A percentile compares a stretch with the other conserved stretches of the same genome.
Evolutionary conservation across 2,329 filamentous ascomycete species (phyloP).

Genomic region (Neophaeococcomyces aloes): DNA sequence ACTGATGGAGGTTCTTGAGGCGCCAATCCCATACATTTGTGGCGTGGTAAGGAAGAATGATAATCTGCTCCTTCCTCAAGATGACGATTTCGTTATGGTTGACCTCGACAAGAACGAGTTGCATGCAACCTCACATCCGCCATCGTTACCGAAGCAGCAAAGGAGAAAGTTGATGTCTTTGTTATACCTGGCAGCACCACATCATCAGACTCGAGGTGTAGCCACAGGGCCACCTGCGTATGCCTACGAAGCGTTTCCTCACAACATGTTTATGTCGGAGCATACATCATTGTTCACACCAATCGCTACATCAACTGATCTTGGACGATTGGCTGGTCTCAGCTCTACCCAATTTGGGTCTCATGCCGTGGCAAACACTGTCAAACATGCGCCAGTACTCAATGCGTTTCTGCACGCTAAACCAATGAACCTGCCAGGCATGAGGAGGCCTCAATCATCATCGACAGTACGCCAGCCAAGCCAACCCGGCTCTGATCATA

Average conservation of each 20-base stretch:
- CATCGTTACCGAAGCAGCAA: constrained; percentile 73
- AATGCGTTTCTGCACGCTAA: constrained; percentile 77
- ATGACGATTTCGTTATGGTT: constrained; percentile 79
- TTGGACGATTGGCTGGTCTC: constrained; percentile 78
- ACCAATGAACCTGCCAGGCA: constrained; percentile 26
- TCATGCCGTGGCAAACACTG: constrained; percentile 41
- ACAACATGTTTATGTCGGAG: constrained; percentile 81
- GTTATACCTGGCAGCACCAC: constrained; percentile 79
- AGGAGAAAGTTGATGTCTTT: constrained; percentile 80
- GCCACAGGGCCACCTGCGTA: constrained; percentile 82
- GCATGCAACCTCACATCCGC: constrained; percentile 69
- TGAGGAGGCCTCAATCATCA: constrained; percentile 69
- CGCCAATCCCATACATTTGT: constrained; percentile 93
- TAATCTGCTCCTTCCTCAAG: constrained; percentile 73
- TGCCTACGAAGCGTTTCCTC: constrained; percentile 83
- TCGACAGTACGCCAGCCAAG: constrained; percentile 43
- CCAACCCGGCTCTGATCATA: constrained; percentile 42
- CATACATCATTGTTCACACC: constrained; percentile 69
- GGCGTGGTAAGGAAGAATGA: constrained; percentile 91
- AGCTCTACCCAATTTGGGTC: constrained; percentile 83
- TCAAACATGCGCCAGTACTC: constrained; percentile 58
- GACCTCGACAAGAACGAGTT: constrained; percentile 88
- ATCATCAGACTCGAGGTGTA: constrained; percentile 78
- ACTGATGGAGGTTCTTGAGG: constrained; percentile 80
- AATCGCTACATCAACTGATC: constrained; percentile 56